A percentile compares a stretch with the other conserved stretches of the same genome.
phyloP scores from a whole-genome alignment of 225 moss, liverwort and hornwort genomes.

The Sphagnum tenellum region DNA sequence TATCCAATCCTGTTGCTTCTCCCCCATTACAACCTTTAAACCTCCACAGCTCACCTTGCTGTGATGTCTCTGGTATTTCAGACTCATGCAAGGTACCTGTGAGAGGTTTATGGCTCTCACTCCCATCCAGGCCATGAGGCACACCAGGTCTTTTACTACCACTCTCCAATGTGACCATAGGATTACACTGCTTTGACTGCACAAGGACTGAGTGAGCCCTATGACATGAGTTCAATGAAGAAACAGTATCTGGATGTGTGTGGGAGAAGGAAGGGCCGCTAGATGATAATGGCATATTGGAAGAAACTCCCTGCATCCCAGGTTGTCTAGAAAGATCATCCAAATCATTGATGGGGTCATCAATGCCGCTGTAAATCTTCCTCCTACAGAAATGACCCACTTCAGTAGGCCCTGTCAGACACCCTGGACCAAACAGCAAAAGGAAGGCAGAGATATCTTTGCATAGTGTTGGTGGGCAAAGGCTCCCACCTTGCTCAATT shows the following conservation, averaged over 20 bases:
- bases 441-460: background rate
- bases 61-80: constrained; percentile 15
- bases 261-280: constrained; percentile 25
- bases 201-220: constrained; percentile 9
- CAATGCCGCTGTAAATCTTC: constrained; percentile 46
- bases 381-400: constrained; percentile 46
- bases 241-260: constrained; percentile 18
- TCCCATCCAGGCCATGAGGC: constrained; percentile 13
- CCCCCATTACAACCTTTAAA: background rate
- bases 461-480: too few relatives aligned
- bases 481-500: too few relatives aligned
- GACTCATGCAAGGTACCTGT: constrained; percentile 7
- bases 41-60: constrained; percentile 27
- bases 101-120: background rate
- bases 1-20: background rate
- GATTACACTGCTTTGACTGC: constrained; percentile 14
- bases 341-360: constrained; percentile 41
- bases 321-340: constrained; percentile 10
- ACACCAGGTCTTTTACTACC: constrained; percentile 22
- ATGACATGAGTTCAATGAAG: constrained; percentile 15
- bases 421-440: constrained; percentile 1
- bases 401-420: constrained; percentile 15
- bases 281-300: constrained; percentile 22
- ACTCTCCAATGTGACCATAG: constrained; percentile 21
- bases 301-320: constrained; percentile 13